These are phyloP conservation scores for Chlorophyllum brunneum DNA, from an alignment of 768 basidiomycete genomes.

Conservation along the genomic window DNA sequence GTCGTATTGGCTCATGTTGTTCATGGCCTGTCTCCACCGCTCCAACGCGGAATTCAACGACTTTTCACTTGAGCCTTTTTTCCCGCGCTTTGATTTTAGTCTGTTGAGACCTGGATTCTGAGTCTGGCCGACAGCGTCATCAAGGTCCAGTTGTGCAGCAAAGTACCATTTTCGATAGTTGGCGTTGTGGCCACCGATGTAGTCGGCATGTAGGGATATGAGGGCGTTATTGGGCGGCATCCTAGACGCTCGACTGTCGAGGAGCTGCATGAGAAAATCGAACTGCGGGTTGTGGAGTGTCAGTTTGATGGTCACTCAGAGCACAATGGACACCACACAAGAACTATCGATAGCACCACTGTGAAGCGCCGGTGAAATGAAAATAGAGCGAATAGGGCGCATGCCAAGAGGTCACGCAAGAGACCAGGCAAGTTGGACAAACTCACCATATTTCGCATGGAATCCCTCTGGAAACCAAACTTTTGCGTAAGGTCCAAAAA, in stretches of 20 bases:
- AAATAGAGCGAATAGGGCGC: not conserved
- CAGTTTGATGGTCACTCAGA: slow-evolving; percentile 9
- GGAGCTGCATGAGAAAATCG: slow-evolving; percentile 95
- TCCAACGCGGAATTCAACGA: slow-evolving; percentile 80
- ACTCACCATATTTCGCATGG: slow-evolving; percentile 90
- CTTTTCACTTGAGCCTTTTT: slow-evolving; percentile 50
- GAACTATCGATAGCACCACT: slow-evolving; percentile 4
- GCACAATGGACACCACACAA: no score
- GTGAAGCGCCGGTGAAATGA: not conserved
- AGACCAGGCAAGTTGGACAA: not conserved
- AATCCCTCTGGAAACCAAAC: slow-evolving; percentile 96
- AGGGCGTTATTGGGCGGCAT: slow-evolving; percentile 97
- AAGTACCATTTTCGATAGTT: slow-evolving; percentile 99
- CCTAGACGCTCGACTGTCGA: slow-evolving; percentile 94
- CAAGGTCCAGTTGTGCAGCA: slow-evolving; percentile 96
- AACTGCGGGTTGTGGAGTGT: slow-evolving; percentile 48
- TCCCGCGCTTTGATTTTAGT: slow-evolving; percentile 63
- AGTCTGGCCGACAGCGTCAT: slow-evolving; percentile 90
- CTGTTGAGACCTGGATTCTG: slow-evolving; percentile 90
- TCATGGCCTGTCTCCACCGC: slow-evolving; percentile 97
- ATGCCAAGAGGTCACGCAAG: not conserved
- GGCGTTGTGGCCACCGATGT: slow-evolving; percentile 96
- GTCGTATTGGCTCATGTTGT: slow-evolving; percentile 98
- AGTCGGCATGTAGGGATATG: slow-evolving; percentile 94
- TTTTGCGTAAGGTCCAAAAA: slow-evolving; percentile 97